Conservation (phyloP, 495 filamentous ascomycete species). For the Sabuloglossum arenarium region DNA sequence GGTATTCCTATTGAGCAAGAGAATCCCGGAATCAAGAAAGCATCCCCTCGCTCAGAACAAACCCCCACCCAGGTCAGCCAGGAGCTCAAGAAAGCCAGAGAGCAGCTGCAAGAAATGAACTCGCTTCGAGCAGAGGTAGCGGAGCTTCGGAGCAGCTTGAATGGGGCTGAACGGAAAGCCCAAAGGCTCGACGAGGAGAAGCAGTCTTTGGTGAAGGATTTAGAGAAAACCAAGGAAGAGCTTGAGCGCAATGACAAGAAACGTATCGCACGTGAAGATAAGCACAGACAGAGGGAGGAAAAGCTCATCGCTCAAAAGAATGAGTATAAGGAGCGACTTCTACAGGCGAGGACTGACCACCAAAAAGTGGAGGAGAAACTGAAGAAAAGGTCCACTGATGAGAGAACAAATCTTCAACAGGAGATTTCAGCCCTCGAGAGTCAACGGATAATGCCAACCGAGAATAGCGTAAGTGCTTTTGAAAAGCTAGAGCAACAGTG, state of each 20-base stretch:
- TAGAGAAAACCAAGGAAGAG: conserved; percentile 13
- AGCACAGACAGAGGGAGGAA: conserved; percentile 1
- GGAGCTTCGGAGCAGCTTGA: background rate
- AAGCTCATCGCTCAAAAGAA: background rate
- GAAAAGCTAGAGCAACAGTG: background rate
- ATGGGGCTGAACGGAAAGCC: background rate
- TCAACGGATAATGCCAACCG: background rate
- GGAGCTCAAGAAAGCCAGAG: conserved; percentile 4
- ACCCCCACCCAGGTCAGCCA: background rate
- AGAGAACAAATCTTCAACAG: background rate
- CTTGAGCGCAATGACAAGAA: conserved; percentile 5
- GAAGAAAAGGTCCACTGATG: background rate
- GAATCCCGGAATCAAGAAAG: background rate
- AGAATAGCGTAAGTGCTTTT: background rate
- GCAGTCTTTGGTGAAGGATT: background rate
- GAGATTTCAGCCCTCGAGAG: background rate
- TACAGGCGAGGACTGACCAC: background rate
- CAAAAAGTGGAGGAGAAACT: background rate
- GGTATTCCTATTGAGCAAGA: background rate
- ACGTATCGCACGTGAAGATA: background rate
- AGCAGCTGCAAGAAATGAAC: background rate
- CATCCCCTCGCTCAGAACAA: background rate
- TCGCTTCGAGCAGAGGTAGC: background rate
- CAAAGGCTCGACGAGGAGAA: conserved; percentile 3
- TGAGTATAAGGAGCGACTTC: conserved; percentile 2